Percentiles rank a stretch among this genome's conserved stretches.
Conservation (phyloP, 1,139 yeast species). For the Yamadazyma oceani region DNA sequence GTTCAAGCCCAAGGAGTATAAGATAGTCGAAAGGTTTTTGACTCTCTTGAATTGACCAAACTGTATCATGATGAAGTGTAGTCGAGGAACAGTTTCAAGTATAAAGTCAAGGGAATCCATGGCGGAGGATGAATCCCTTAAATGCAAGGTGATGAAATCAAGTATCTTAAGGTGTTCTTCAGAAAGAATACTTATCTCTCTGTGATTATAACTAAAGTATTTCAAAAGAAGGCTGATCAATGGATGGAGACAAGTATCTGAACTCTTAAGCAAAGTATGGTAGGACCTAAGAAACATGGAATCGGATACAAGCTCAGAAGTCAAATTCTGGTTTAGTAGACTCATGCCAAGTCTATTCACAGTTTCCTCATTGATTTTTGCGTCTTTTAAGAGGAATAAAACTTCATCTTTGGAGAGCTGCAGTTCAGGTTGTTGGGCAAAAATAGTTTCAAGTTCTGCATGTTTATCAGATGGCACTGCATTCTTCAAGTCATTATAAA, state of each 20-base stretch:
- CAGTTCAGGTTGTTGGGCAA: not conserved
- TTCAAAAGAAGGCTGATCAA: slow-evolving; percentile 2
- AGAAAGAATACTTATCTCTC: slow-evolving; percentile 13
- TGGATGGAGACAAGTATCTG: not conserved
- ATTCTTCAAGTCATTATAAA: slow-evolving; percentile 1
- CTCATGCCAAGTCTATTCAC: too few relatives aligned
- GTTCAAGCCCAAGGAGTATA: slow-evolving; percentile 19
- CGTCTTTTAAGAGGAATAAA: not conserved
- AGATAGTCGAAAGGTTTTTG: slow-evolving; percentile 28
- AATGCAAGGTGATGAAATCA: slow-evolving; percentile 22
- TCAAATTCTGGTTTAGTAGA: too few relatives aligned
- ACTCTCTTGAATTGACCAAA: slow-evolving; percentile 29
- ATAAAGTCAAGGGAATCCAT: not conserved
- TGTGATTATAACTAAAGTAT: slow-evolving; percentile 3
- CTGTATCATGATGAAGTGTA: slow-evolving; percentile 8
- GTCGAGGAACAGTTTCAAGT: slow-evolving; percentile 7
- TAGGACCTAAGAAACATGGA: not conserved
- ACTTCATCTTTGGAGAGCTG: not conserved
- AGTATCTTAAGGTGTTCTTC: slow-evolving; percentile 22
- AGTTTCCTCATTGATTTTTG: too few relatives aligned
- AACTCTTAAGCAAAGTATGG: not conserved
- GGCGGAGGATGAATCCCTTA: slow-evolving; percentile 11
- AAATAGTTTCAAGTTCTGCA: not conserved
- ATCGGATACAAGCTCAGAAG: not conserved
- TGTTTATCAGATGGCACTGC: not conserved